These are phyloP conservation scores for Rhodamnia argentea DNA, from an alignment of 345 rosid species.

Conservation along the genomic window DNA sequence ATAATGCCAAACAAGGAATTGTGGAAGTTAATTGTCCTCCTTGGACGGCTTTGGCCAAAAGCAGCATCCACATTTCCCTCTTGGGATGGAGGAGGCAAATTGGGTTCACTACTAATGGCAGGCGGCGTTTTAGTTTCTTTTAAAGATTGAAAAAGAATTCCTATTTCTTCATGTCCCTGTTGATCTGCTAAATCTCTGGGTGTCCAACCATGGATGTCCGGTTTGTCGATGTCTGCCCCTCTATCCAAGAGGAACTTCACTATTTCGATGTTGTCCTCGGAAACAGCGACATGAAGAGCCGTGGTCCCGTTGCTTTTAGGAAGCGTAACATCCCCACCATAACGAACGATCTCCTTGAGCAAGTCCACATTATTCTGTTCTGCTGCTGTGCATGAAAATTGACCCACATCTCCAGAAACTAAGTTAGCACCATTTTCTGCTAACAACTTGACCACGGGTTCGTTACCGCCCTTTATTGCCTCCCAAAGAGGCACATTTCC, in stretches of 20 bases:
- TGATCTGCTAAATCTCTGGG: conserved; percentile 80
- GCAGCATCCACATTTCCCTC: conserved; percentile 30
- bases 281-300: conserved; percentile 79
- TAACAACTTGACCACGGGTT: conserved; percentile 35
- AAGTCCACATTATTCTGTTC: conserved; percentile 56
- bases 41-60: conserved; percentile 30
- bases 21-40: conserved; percentile 51
- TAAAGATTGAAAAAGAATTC: conserved; percentile 31
- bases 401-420: conserved; percentile 63
- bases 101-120: conserved; percentile 3
- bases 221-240: conserved; percentile 66
- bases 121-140: conserved; percentile 22
- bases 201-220: conserved; percentile 68
- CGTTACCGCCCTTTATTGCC: conserved; percentile 62
- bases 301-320: conserved; percentile 47
- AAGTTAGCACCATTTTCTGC: conserved; percentile 38
- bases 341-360: conserved; percentile 44
- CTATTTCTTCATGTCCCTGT: conserved; percentile 89
- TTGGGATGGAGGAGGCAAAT: conserved; percentile 21
- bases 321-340: conserved; percentile 53
- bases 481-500: conserved; percentile 86
- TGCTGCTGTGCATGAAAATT: conserved; percentile 66
- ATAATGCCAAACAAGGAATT: conserved; percentile 76
- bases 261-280: conserved; percentile 64
- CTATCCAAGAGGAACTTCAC: conserved; percentile 61